phyloP scores from a whole-genome alignment of 768 basidiomycete species.

The Coprinopsis marcescibilis region DNA sequence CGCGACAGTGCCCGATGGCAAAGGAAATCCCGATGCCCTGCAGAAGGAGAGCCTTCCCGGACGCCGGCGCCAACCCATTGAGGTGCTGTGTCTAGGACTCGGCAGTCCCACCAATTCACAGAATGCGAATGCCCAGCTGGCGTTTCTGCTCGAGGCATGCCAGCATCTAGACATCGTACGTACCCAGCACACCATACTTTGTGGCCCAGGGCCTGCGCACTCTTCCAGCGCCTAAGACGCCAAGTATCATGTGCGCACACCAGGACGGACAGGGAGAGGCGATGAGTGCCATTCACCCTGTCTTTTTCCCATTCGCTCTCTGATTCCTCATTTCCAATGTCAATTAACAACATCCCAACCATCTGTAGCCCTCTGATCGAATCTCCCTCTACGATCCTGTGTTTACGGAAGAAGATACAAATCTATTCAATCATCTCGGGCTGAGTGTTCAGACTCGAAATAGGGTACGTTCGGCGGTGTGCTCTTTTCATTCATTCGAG shows the following conservation, averaged over 20 bases:
- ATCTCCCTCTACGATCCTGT: conserved; percentile 67
- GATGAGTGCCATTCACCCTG: no score
- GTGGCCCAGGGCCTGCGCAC: conserved; percentile 1
- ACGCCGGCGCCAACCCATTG: no score
- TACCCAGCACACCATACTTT: conserved; percentile 19
- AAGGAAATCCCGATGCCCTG: no score
- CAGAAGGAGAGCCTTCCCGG: no score
- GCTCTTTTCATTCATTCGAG: conserved; percentile 10
- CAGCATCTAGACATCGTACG: conserved; percentile 55
- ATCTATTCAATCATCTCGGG: conserved; percentile 42
- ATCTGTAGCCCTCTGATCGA: conserved; percentile 41
- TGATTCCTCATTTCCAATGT: no score
- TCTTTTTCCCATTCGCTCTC: no score
- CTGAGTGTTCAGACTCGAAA: conserved; percentile 35
- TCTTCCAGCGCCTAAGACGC: no score
- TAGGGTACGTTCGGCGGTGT: conserved; percentile 38
- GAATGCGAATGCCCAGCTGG: conserved; percentile 64
- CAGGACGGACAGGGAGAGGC: no score
- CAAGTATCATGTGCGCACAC: no score
- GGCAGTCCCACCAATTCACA: conserved; percentile 64
- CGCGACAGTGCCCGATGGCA: no score
- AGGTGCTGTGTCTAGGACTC: conserved; percentile 64
- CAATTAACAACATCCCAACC: no score
- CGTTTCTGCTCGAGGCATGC: conserved; percentile 53
- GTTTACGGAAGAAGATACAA: conserved; percentile 56